Evolutionary conservation across 352 stramenopile species (phyloP).

Genomic region (Globisporangium orthogonon): DNA sequence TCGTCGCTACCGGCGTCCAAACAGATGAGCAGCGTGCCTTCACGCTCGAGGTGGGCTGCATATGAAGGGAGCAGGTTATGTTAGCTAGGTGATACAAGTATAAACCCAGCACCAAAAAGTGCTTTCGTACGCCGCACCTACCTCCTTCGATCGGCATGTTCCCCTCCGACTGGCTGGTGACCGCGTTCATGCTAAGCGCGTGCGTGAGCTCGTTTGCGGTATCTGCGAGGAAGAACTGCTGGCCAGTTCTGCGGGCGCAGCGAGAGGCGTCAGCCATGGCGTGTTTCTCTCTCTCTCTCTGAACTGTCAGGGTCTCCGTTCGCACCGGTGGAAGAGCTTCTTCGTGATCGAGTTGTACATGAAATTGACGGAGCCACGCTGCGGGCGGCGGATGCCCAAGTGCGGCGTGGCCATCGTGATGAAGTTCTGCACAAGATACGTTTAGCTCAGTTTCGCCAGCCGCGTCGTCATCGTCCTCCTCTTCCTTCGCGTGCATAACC

Average conservation of each 20-base stretch:
- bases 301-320: not conserved
- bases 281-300: not conserved
- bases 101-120: not conserved
- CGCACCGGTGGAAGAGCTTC: conserved; percentile 59
- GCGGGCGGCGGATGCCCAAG: conserved; percentile 59
- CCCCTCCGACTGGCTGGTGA: conserved; percentile 16
- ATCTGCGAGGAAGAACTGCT: conserved; percentile 59
- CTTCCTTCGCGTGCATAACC: not conserved
- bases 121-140: not conserved
- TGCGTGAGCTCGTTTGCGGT: conserved; percentile 36
- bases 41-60: conserved; percentile 20
- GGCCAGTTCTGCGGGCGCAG: conserved; percentile 28
- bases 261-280: too few species aligned
- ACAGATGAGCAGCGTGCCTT: conserved; percentile 25
- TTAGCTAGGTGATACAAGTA: not conserved
- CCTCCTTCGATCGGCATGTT: conserved; percentile 12
- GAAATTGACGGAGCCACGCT: conserved; percentile 49
- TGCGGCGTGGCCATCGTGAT: conserved; percentile 75
- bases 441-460: too few species aligned
- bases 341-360: conserved; percentile 59
- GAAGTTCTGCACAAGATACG: conserved; percentile 47
- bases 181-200: conserved; percentile 24
- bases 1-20: conserved; percentile 1
- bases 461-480: conserved; percentile 1
- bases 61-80: not conserved